Evolutionary conservation across 306 rosid species (phyloP).

Genomic region (Ormosia emarginata): DNA sequence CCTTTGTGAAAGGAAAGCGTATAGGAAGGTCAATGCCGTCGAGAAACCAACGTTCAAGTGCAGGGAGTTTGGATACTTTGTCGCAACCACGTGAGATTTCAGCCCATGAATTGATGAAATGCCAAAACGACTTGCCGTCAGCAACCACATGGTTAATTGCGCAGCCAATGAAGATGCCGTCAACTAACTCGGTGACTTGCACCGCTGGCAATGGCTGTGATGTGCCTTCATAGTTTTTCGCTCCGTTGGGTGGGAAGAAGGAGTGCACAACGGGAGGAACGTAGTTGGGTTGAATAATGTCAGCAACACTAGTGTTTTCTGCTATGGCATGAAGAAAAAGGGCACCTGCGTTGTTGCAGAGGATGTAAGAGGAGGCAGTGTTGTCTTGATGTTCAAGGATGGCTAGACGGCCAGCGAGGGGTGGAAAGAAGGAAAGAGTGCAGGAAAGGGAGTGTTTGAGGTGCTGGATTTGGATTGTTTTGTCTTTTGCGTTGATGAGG

Average conservation of each 20-base stretch:
- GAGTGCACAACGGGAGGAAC: conserved; percentile 28
- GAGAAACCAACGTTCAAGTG: neutral
- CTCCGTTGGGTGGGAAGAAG: conserved; percentile 29
- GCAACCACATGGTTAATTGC: conserved; percentile 16
- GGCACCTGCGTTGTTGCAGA: conserved; percentile 30
- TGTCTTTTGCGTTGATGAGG: neutral
- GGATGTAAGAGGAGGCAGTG: neutral
- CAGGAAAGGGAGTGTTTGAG: conserved; percentile 29
- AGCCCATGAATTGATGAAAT: conserved; percentile 42
- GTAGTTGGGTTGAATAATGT: conserved; percentile 21
- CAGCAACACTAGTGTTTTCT: neutral
- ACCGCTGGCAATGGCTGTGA: conserved; percentile 36
- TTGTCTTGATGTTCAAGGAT: neutral
- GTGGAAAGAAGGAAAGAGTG: conserved; percentile 25
- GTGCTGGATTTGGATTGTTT: neutral
- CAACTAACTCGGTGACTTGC: conserved; percentile 44
- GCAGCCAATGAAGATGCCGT: conserved; percentile 39
- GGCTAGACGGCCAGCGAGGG: conserved; percentile 30
- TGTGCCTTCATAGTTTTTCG: conserved; percentile 5
- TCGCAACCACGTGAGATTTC: conserved; percentile 15
- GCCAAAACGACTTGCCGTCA: conserved; percentile 39
- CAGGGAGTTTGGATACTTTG: neutral
- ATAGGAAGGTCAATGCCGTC: neutral
- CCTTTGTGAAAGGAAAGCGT: neutral
- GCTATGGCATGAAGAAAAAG: conserved; percentile 29